Evolutionary conservation across 2,329 filamentous ascomycete species (phyloP).

Genomic region (Stachybotrys elegans): DNA sequence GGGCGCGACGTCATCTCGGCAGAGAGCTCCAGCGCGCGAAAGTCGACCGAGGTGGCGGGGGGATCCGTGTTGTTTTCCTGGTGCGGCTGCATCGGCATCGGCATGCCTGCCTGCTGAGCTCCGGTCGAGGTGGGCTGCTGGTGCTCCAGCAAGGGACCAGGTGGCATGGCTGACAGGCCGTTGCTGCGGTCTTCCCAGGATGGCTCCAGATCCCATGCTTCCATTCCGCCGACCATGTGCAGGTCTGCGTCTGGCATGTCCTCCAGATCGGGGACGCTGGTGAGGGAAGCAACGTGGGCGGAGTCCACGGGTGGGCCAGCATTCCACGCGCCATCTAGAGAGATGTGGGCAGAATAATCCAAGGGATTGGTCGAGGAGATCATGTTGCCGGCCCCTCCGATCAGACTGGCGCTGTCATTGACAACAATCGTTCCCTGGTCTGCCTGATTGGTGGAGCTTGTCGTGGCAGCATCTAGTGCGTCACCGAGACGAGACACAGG

Average conservation of each 20-base stretch:
- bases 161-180: background rate
- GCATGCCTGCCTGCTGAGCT: background rate
- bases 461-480: background rate
- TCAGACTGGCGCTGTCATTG: background rate
- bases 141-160: background rate
- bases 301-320: background rate
- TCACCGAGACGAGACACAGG: background rate
- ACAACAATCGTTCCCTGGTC: background rate
- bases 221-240: background rate
- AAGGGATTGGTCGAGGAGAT: background rate
- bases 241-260: background rate
- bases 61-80: background rate
- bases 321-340: background rate
- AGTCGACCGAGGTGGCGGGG: background rate
- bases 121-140: background rate
- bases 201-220: background rate
- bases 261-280: background rate
- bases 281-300: background rate
- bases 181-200: background rate
- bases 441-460: no score
- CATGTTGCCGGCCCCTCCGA: background rate
- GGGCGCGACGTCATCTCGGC: slow-evolving; percentile 1
- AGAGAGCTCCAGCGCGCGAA: slow-evolving; percentile 1
- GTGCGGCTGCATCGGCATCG: background rate
- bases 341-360: background rate